Conservation (phyloP, 495 filamentous ascomycete genomes). For the Podospora bellae-mahoneyi region DNA sequence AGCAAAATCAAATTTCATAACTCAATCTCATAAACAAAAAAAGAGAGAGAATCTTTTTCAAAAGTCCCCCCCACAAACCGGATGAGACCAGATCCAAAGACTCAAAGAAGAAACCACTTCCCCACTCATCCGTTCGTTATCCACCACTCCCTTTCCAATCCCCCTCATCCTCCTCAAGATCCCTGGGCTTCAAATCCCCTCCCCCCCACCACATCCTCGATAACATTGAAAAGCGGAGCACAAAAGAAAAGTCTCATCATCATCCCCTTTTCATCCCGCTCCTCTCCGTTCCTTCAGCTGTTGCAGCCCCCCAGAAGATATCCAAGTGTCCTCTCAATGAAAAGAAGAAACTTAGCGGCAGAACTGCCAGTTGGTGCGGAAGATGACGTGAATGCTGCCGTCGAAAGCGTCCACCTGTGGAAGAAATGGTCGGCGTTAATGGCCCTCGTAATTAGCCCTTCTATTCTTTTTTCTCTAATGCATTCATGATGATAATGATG, state of each 20-base stretch:
- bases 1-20: no score
- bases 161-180: no score
- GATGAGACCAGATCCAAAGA: no score
- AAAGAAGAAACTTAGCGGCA: conserved; percentile 17
- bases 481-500: not conserved
- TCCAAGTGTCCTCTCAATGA: not conserved
- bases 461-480: conserved; percentile 16
- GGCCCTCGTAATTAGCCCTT: conserved; percentile 18
- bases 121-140: no score
- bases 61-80: no score
- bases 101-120: no score
- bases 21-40: no score
- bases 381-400: conserved; percentile 30
- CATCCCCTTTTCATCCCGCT: not conserved
- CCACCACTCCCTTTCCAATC: no score
- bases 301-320: not conserved
- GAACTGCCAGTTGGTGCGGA: conserved; percentile 27
- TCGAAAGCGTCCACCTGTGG: conserved; percentile 34
- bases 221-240: not conserved
- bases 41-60: no score
- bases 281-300: not conserved
- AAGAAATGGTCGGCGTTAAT: not conserved
- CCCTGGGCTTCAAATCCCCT: not conserved
- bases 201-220: not conserved
- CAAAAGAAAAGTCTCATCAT: not conserved